Conservation (phyloP, 495 filamentous ascomycete species). For the Parachaetomium inaequale region DNA sequence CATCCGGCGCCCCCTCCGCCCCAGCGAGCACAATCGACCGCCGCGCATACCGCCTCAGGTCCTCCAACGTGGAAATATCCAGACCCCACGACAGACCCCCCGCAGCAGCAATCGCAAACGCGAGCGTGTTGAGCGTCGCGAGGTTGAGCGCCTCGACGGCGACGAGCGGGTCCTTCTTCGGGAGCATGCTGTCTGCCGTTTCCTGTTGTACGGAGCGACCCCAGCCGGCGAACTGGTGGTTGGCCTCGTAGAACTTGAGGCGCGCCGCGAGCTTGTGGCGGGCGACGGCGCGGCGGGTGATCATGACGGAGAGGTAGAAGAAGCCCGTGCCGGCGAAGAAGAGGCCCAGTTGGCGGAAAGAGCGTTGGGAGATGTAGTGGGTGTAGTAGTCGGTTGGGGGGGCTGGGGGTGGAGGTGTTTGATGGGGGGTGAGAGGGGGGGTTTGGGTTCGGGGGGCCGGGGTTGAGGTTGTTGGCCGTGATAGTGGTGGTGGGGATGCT, state of each 20-base stretch:
- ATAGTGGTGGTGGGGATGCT: not conserved
- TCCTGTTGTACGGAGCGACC: not conserved
- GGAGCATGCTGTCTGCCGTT: not conserved
- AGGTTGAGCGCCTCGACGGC: constrained; percentile 75
- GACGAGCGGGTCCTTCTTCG: constrained; percentile 50
- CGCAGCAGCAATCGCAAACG: constrained; percentile 61
- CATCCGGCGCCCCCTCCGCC: constrained; percentile 48
- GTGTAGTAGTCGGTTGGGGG: not conserved
- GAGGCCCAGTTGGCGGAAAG: constrained; percentile 25
- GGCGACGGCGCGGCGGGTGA: constrained; percentile 65
- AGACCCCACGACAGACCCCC: constrained; percentile 68
- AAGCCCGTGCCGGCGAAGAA: constrained; percentile 72
- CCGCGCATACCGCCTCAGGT: constrained; percentile 54
- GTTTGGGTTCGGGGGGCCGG: not conserved
- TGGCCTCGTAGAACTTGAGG: constrained; percentile 65
- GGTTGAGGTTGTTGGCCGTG: not conserved
- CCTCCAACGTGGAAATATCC: constrained; percentile 67
- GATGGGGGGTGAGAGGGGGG: not conserved
- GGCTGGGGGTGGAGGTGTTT: not conserved
- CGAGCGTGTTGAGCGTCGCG: constrained; percentile 76
- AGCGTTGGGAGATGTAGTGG: constrained; percentile 24
- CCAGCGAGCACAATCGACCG: constrained; percentile 40
- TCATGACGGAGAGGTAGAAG: constrained; percentile 59
- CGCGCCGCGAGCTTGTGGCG: constrained; percentile 51
- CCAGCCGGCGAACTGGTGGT: constrained; percentile 33